Evolutionary conservation across 2,329 filamentous ascomycete genomes (phyloP), one percentile per base, ranked within the genome.

Genomic region (Ophiostoma sp.): DNA sequence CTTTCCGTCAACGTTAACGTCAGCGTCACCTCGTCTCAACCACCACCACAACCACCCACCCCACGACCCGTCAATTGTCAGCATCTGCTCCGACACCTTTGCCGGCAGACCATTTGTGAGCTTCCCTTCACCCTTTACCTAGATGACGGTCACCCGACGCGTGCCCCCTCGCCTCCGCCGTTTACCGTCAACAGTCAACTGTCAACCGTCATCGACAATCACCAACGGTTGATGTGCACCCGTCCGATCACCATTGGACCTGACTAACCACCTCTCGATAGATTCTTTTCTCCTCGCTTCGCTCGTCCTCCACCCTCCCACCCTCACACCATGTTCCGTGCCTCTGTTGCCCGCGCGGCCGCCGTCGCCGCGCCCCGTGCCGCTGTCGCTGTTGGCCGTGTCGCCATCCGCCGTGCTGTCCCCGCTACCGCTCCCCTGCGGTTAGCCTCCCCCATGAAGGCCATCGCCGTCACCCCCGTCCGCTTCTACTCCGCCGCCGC

Each of bases 401-500:
- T 25, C 31, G 57, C 48, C 61, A 75, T 85, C 89, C 68, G 9
- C 31, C 59, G 50, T 45, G 33, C 42, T 31, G 19, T 48, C 15
- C 5, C 15, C 25, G 48, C 59, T 15, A 2, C 48, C 6, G 22
- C 22, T 33, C 11, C 33, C 9, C 3, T 17, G 33, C 68, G 50
- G 68, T 39, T 42, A 57, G 33, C 42, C 19, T 6, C 19, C 17
- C 28, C 48, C 42, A n/a, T 50, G 31, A 28, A 31, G 82, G 87
- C 88, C 82, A 85, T 87, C 80, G 83, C 85, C 78, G 89, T 48
- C n/a, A 12, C 71, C 1, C 88, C 89, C 78, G 87, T 93, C 80
- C 88, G 96, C 85, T 92, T 90, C 87, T 99, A 99, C 87, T 94
- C 95, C 78, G 93, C 95, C 71, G 91, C 88, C 75, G 89, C 91